phyloP scores from a whole-genome alignment of 1,284 basidiomycete species.

The Fistulinella staudtii region DNA sequence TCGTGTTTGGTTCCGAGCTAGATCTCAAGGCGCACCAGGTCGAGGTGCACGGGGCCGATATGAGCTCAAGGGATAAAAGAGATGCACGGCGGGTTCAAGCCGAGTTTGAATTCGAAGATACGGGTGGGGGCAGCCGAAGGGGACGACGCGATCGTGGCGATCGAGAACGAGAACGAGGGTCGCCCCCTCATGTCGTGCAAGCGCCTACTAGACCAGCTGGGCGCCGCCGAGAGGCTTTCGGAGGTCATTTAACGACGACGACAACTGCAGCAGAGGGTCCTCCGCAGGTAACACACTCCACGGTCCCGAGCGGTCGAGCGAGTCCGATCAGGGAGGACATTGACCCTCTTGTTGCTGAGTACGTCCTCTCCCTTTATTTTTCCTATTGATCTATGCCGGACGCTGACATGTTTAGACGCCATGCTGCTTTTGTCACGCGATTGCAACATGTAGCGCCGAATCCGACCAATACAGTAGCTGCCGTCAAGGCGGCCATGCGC shows the following conservation, averaged over 20 bases:
- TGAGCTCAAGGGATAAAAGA: slow-evolving; percentile 74
- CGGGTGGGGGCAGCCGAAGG: slow-evolving; percentile 40
- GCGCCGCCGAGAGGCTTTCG: slow-evolving; percentile 61
- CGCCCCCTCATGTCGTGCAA: slow-evolving; percentile 37
- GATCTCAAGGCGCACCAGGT: slow-evolving; percentile 94
- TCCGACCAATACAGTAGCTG: slow-evolving; percentile 68
- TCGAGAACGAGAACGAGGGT: slow-evolving; percentile 46
- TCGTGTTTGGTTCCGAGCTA: slow-evolving; percentile 85
- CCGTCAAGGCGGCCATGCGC: slow-evolving; percentile 78
- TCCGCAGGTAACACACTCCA: slow-evolving; percentile 21
- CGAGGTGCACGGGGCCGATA: slow-evolving; percentile 77
- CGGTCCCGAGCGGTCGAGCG: slow-evolving; percentile 34
- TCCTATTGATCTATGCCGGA: background rate
- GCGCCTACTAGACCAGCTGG: slow-evolving; percentile 35
- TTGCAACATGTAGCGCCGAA: slow-evolving; percentile 68
- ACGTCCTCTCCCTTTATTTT: slow-evolving; percentile 21
- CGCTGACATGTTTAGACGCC: slow-evolving; percentile 45
- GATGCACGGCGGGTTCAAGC: slow-evolving; percentile 78
- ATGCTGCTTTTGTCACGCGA: slow-evolving; percentile 66
- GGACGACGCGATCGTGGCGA: slow-evolving; percentile 41
- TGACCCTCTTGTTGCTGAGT: slow-evolving; percentile 57
- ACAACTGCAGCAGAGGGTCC: slow-evolving; percentile 33
- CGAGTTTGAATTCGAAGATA: slow-evolving; percentile 75
- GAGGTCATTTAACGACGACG: slow-evolving; percentile 51
- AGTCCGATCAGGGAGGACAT: slow-evolving; percentile 45